Base-by-base conservation (phyloP, 495 filamentous ascomycete genomes). In the Hypoxylon rickii region DNA sequence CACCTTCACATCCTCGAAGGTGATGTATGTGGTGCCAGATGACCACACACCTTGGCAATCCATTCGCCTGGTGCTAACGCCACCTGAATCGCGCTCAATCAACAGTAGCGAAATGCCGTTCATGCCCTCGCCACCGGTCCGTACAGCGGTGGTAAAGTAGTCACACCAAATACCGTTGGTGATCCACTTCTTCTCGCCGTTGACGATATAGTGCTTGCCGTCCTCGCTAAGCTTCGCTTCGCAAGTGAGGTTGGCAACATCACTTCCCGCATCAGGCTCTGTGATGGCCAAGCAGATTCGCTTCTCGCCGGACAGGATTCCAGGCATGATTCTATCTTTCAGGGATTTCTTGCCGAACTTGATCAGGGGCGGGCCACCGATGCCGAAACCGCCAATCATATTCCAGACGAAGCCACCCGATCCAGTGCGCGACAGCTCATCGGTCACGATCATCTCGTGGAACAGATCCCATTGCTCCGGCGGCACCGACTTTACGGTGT, bases 161-260 rank as follows among this genome's bases (percentile, higher is more conserved):
- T 98, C 94, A 50, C 79, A 82, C 89, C 89, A 97, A 56, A 96
- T 82, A 64, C 94, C 94, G 77, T 98, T 97, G 66, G 93, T 97
- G 73, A 98, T 98, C 94, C 94, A 97, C 74, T 98, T 98, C 86
- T 98, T 97, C 82, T 97, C 94, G 34, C 94, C 94, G 69, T 97
- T 98, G 73, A 98, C 94, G 54, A 98, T 97, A 73, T 95, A 98
- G 73, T 97, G 90, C 80, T 97, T 98, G 67, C 94, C 94, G 68
- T 97, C 93, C 61, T 90, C 84, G 44, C 80, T 86, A 36, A 96
- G 86, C 77, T 95, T 96, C 20, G 94, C 94, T 78, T 96, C 92
- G 70, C 93, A 97, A 18, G 86, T 92, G 32, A 98, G 73, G 74
- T 95, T 97, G 45, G 94, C 94, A 12, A 98, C 94, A 71, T 98